phyloP scores from a whole-genome alignment of 371 early-diverging fungal species.

The Rhizopus arrhizus region DNA sequence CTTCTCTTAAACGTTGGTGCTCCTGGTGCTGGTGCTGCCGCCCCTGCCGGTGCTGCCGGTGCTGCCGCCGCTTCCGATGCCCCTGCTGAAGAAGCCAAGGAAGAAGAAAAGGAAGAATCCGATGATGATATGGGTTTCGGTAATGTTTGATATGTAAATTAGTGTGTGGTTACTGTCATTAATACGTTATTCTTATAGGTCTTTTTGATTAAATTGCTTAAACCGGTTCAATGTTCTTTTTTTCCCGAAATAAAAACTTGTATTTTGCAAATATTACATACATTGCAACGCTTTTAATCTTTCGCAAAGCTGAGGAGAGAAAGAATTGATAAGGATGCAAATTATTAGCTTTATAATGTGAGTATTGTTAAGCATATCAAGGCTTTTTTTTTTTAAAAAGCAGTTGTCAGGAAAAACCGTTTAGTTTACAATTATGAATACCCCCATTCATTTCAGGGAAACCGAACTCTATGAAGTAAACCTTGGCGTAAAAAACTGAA shows the following conservation, averaged over 20 bases:
- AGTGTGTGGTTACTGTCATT: no score
- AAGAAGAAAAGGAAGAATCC: conserved; percentile 87
- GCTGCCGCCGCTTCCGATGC: conserved; percentile 58
- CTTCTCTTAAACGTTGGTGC: conserved; percentile 92
- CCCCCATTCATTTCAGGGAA: no score
- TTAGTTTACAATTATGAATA: no score
- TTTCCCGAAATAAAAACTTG: conserved; percentile 5
- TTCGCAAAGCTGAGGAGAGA: no score
- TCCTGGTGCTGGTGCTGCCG: conserved; percentile 76
- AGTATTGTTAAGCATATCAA: no score
- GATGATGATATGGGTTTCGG: conserved; percentile 95
- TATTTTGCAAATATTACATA: background rate
- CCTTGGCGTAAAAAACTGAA: no score
- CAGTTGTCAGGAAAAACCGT: no score
- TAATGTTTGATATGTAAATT: conserved; percentile 29
- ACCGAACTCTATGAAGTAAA: no score
- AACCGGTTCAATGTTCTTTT: conserved; percentile 8
- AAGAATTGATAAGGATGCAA: no score
- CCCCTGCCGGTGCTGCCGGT: conserved; percentile 56
- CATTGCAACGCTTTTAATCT: no score
- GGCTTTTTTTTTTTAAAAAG: no score
- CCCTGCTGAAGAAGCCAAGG: conserved; percentile 67
- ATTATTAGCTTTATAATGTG: no score
- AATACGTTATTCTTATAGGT: conserved; percentile 44
- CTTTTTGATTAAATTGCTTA: conserved; percentile 77